Evolutionary conservation across 2,329 filamentous ascomycete genomes (phyloP), one percentile per base, ranked within the genome.

Genomic region (Trichoderma sp.): DNA sequence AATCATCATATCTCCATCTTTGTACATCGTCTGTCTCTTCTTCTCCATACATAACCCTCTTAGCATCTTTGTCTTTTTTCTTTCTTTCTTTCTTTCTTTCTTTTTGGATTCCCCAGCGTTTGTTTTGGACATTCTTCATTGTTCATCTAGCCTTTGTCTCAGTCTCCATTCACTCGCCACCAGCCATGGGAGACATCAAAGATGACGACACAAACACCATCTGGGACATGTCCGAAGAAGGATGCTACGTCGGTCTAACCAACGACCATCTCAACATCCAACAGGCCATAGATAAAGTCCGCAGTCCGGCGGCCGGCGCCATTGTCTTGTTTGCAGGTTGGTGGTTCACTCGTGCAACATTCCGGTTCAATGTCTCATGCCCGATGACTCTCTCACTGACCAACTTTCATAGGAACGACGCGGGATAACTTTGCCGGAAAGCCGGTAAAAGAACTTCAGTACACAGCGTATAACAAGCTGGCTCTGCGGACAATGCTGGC

Each of bases 281-380:
- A 22, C 73, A 81, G 5, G 81, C 86, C 34, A 90, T 93, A 78
- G 82, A 89, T 71, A 84, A 83, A 56, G 91, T 95, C 25, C 89
- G 90, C 71, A 92, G 87, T 72, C 89, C 90, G 22, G 85, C 88
- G 73, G 91, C 91, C 12, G 91, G 91, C 6, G 91, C 91, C 13
- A 90, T 93, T 58, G 90, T 94, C 10, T 74, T 93, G 37, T 94
- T 94, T 76, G 89, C 90, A 68, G 91, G 91, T 89, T 37, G 27
- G 42, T 19, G 3, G 17, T 17, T 34, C 9, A 29, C 42, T 27
- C 4, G 37, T 39, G 19, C 19, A 10, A 19, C 34, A 4, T 45
- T n/a, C n/a, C 37, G 29, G 19, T 35, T 22, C 29, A 17, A 34
- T 54, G 2, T 54, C 52, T 19, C 29, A 34, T 54, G 42, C 19